A percentile compares a stretch with the other conserved stretches of the same genome.
Conservation (phyloP, 805 yeast species). For the Yarrowia keelungensis region DNA sequence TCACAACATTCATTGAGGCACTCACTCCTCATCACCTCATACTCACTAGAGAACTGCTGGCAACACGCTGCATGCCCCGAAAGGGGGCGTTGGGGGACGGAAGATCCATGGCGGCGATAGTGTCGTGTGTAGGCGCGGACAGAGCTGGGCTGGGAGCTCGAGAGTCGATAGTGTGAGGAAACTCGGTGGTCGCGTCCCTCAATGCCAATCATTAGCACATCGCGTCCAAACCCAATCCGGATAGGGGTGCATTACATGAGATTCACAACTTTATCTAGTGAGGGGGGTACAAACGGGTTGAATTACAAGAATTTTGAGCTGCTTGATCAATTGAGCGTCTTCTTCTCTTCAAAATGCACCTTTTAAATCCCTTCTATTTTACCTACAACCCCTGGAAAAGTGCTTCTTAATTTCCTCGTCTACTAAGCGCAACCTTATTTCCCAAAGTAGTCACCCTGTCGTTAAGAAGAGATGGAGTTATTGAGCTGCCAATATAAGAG, state of each 20-base stretch:
- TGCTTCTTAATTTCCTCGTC: background rate
- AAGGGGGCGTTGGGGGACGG: conserved; percentile 34
- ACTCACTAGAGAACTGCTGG: conserved; percentile 35
- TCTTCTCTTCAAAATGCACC: background rate
- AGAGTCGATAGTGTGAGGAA: background rate
- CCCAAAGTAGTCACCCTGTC: no score
- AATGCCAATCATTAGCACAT: conserved; percentile 24
- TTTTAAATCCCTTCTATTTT: background rate
- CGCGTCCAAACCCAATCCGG: conserved; percentile 24
- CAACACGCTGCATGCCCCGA: conserved; percentile 37
- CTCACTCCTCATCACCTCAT: background rate
- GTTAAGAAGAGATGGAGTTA: no score
- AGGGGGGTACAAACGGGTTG: background rate
- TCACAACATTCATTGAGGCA: no score
- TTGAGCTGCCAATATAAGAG: no score
- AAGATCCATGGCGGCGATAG: conserved; percentile 6
- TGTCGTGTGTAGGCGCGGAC: background rate
- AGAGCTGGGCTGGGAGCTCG: no score
- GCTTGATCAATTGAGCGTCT: background rate
- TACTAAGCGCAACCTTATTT: background rate
- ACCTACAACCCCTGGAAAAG: background rate
- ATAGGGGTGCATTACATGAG: conserved; percentile 33
- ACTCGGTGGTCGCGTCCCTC: background rate
- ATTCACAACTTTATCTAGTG: background rate
- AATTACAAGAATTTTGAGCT: background rate